phyloP scores from a whole-genome alignment of 2,329 filamentous ascomycete genomes.

The Coniochaeta pulveracea region DNA sequence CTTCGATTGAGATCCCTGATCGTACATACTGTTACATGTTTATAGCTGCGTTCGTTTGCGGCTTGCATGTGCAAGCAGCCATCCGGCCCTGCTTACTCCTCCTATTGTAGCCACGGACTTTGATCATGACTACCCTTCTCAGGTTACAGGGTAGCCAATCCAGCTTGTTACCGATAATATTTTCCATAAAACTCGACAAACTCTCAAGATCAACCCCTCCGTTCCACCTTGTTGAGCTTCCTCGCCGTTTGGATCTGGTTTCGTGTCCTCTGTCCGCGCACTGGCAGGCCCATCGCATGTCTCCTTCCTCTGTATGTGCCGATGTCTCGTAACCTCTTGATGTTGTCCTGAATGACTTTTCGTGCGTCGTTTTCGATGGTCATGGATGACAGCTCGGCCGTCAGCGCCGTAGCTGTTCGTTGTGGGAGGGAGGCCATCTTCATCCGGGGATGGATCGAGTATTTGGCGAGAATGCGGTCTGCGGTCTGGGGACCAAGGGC shows the following conservation, averaged over 20 bases:
- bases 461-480: constrained; percentile 71
- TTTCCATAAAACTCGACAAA: background rate
- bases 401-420: constrained; percentile 70
- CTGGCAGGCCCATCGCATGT: constrained; percentile 87
- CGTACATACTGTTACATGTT: no score
- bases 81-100: no score
- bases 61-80: no score
- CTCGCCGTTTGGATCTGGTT: constrained; percentile 54
- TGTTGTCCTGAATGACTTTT: constrained; percentile 71
- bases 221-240: constrained; percentile 49
- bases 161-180: no score
- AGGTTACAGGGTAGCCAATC: no score
- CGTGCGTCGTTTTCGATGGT: constrained; percentile 85
- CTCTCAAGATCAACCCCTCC: constrained; percentile 21
- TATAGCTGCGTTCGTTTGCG: no score
- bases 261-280: constrained; percentile 80
- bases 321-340: constrained; percentile 78
- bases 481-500: constrained; percentile 64
- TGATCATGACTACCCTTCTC: no score
- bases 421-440: constrained; percentile 65
- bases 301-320: constrained; percentile 79
- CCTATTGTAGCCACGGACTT: no score
- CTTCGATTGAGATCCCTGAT: no score
- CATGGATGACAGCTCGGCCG: constrained; percentile 78
- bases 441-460: constrained; percentile 75